Base-by-base conservation (phyloP, 2,329 filamentous ascomycete genomes). In the Dactylellina drechsleri region DNA sequence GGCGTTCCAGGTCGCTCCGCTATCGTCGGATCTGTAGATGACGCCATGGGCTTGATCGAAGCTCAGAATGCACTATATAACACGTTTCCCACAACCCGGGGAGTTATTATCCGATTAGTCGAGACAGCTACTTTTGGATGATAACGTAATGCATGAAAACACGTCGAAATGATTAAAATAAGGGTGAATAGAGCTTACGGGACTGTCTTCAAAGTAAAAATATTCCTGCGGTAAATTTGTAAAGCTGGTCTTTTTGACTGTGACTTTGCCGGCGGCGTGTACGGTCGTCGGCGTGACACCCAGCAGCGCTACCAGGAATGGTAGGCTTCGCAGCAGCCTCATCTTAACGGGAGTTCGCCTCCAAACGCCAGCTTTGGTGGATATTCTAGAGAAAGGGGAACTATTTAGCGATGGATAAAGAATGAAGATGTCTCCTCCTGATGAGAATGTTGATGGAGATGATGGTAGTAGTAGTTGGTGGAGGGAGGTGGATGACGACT, bases 151-250 rank as follows among this genome's bases (percentile, higher is more conserved):
- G 16, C n/a, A 31, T 53, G 54, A 47, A 28, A 52, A 15, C 16
- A 47, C 13, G 43, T 45, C 13, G 20, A 50, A 40, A 10, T 16
- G 31, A 15, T 45, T 15, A 23, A 59, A 40, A 10, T 16, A 20
- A 15, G n/a, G 40, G 2, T 4, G 36, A 41, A 57, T 7, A 8
- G 43, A 60, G 45, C 77, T 68, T 76, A 79, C 77, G 58, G 78
- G 70, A 61, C 78, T 93, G 81, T 94, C 92, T 80, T 95, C 90
- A 81, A 99, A 98, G 83, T 97, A 99, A 83, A 91, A 91, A 77
- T 97, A 84, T 81, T 89, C 89, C 64, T 83, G 81, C 0, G 92
- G 91, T 64, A 85, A 82, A 79, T 89, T 85, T 52, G 90, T 84
- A 83, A 97, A 91, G 54, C 86, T 82, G 62, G 84, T 91, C 72